These are phyloP conservation scores for Aureobasidium sp. DNA, from an alignment of 2,329 filamentous ascomycete genomes.

Conservation along the genomic window DNA sequence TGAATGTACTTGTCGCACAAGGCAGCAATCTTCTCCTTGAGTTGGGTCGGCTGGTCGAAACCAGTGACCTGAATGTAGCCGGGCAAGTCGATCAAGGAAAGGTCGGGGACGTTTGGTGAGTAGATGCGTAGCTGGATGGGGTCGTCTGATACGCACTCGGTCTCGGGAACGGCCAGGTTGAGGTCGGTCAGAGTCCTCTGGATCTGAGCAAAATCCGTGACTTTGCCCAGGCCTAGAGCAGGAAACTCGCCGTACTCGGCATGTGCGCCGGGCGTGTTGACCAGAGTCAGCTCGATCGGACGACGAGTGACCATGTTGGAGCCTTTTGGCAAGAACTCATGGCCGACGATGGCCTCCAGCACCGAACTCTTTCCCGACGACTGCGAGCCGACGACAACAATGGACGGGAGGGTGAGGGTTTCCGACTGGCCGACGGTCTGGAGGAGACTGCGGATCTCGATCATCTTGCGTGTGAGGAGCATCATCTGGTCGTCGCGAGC, in stretches of 20 bases:
- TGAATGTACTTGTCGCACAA: slow-evolving; percentile 98
- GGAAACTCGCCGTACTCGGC: slow-evolving; percentile 96
- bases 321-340: slow-evolving; percentile 97
- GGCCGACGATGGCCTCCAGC: slow-evolving; percentile 90
- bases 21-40: slow-evolving; percentile 93
- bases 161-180: slow-evolving; percentile 84
- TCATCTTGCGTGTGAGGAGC: slow-evolving; percentile 98
- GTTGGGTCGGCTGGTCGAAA: slow-evolving; percentile 77
- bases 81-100: slow-evolving; percentile 91
- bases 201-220: slow-evolving; percentile 86
- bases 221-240: slow-evolving; percentile 78
- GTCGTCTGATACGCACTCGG: slow-evolving; percentile 90
- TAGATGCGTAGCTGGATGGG: slow-evolving; percentile 94
- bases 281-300: slow-evolving; percentile 89
- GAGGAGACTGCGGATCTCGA: slow-evolving; percentile 89
- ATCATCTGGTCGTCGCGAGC: slow-evolving; percentile 98
- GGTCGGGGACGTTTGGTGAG: slow-evolving; percentile 88
- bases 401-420: slow-evolving; percentile 81
- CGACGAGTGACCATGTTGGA: slow-evolving; percentile 96
- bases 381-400: slow-evolving; percentile 98
- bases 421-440: slow-evolving; percentile 89
- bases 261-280: slow-evolving; percentile 83
- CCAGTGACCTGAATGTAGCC: slow-evolving; percentile 96
- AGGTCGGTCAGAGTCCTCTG: slow-evolving; percentile 92
- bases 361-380: slow-evolving; percentile 98